phyloP scores from a whole-genome alignment of 441 rosid genomes.

The Corymbia calophylla region DNA sequence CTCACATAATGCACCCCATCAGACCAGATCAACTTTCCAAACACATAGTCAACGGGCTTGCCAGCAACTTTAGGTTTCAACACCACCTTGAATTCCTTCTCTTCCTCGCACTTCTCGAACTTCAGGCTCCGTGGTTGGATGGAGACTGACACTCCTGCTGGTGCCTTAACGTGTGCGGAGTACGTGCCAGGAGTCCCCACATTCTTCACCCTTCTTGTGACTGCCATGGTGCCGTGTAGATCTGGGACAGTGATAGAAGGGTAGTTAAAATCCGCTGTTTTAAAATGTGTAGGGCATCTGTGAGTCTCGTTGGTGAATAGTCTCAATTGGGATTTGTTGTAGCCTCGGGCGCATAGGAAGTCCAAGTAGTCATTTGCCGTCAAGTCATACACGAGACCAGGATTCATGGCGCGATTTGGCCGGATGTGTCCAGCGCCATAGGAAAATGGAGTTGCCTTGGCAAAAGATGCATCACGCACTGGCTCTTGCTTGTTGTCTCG shows the following conservation, averaged over 20 bases:
- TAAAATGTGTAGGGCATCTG: slow-evolving; percentile 27
- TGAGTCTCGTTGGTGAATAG: slow-evolving; percentile 16
- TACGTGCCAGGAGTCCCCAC: slow-evolving; percentile 50
- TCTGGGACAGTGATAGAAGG: slow-evolving; percentile 54
- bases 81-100: slow-evolving; percentile 33
- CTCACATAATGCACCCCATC: slow-evolving; percentile 39
- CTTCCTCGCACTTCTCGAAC: slow-evolving; percentile 30
- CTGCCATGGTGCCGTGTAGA: neutral
- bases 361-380: slow-evolving; percentile 27
- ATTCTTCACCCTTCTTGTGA: slow-evolving; percentile 43
- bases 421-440: slow-evolving; percentile 61
- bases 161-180: slow-evolving; percentile 8
- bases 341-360: slow-evolving; percentile 48
- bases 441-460: slow-evolving; percentile 39
- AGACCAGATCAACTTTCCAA: slow-evolving; percentile 49
- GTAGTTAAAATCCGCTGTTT: slow-evolving; percentile 44
- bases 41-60: slow-evolving; percentile 13
- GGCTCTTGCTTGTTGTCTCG: slow-evolving; percentile 12
- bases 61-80: neutral
- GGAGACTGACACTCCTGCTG: slow-evolving; percentile 17
- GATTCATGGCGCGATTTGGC: slow-evolving; percentile 45
- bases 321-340: slow-evolving; percentile 15
- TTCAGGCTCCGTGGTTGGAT: slow-evolving; percentile 28
- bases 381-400: slow-evolving; percentile 61
- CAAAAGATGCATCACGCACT: slow-evolving; percentile 16